phyloP scores from a whole-genome alignment of 257 asterid species.

The Schizonepeta tenuifolia region DNA sequence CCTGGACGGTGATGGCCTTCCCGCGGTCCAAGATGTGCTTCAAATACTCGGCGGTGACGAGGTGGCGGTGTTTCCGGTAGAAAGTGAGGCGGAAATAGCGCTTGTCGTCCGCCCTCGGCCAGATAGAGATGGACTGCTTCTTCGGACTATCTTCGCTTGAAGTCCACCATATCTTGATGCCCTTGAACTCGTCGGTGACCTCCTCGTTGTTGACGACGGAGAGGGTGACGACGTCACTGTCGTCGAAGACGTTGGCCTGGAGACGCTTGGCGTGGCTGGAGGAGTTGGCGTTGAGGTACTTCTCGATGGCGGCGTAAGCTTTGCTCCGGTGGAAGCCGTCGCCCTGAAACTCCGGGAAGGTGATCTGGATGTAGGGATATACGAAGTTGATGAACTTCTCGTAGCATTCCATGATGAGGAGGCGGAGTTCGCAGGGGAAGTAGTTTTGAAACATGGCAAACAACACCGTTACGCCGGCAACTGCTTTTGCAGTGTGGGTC shows the following conservation, averaged over 20 bases:
- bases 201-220: conserved; percentile 57
- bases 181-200: conserved; percentile 51
- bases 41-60: conserved; percentile 34
- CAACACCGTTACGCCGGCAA: conserved; percentile 32
- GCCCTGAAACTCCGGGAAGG: conserved; percentile 43
- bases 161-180: conserved; percentile 56
- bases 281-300: neutral
- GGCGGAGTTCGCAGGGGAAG: conserved; percentile 40
- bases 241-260: conserved; percentile 44
- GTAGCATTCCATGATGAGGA: conserved; percentile 31
- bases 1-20: conserved; percentile 42
- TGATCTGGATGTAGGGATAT: conserved; percentile 46
- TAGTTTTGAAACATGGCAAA: conserved; percentile 49
- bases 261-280: conserved; percentile 13
- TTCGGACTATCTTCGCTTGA: conserved; percentile 21
- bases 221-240: conserved; percentile 48
- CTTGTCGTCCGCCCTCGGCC: conserved; percentile 48
- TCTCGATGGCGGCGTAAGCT: conserved; percentile 24
- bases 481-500: neutral
- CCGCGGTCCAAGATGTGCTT: conserved; percentile 55
- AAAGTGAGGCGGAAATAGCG: conserved; percentile 48
- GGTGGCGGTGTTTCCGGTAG: conserved; percentile 41
- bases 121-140: conserved; percentile 44
- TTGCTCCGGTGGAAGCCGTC: conserved; percentile 42
- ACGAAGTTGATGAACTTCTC: conserved; percentile 25